These are phyloP conservation scores for Globisporangium orthogonon DNA, from an alignment of 352 stramenopile species.

Conservation along the genomic window DNA sequence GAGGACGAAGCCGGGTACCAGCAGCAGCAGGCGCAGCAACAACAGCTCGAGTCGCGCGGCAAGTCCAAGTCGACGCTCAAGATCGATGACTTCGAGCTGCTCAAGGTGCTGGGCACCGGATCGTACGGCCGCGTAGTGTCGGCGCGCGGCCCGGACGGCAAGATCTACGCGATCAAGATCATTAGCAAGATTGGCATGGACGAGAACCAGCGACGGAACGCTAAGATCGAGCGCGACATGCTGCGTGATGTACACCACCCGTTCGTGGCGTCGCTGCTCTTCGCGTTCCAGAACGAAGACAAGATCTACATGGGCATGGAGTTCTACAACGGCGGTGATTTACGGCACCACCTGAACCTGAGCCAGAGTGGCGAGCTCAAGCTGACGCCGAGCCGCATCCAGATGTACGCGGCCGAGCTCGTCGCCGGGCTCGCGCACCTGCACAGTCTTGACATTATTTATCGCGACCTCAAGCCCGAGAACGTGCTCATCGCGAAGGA, in stretches of 20 bases:
- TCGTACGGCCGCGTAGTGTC: constrained; percentile 82
- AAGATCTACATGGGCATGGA: constrained; percentile 99
- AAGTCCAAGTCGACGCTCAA: constrained; percentile 76
- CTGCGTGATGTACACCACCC: constrained; percentile 92
- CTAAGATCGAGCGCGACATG: constrained; percentile 93
- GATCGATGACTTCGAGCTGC: constrained; percentile 85
- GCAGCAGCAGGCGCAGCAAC: constrained; percentile 13
- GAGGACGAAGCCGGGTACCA: constrained; percentile 45
- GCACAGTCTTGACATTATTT: constrained; percentile 89
- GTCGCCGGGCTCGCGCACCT: constrained; percentile 81
- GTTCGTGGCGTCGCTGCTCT: constrained; percentile 96
- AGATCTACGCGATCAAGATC: constrained; percentile 86
- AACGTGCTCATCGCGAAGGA: constrained; percentile 88
- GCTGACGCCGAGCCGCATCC: constrained; percentile 65
- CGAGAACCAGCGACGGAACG: constrained; percentile 69
- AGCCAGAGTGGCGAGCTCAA: constrained; percentile 57
- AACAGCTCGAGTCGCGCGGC: constrained; percentile 24
- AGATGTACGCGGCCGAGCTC: constrained; percentile 83
- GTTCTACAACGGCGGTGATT: constrained; percentile 96
- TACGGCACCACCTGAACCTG: constrained; percentile 83
- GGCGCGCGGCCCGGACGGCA: constrained; percentile 50
- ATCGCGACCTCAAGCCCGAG: constrained; percentile 86
- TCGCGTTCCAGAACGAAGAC: constrained; percentile 96
- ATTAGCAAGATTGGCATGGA: constrained; percentile 88
- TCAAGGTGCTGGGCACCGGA: constrained; percentile 81